Evolutionary conservation across 2,329 filamentous ascomycete species (phyloP).

Genomic region (Ophiostoma ulmi): DNA sequence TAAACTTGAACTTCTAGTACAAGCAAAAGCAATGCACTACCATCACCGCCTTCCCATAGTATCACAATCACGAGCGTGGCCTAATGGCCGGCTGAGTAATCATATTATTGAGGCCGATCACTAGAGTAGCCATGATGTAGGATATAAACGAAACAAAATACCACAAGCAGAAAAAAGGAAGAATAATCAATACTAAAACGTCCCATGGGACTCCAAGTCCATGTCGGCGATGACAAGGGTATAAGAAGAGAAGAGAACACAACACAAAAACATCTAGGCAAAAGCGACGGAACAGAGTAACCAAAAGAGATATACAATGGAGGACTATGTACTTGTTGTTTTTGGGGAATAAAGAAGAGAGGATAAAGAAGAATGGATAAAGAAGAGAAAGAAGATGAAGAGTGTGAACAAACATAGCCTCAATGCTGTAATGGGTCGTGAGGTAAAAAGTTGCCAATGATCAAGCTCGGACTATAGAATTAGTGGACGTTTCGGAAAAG

Average conservation of each 20-base stretch:
- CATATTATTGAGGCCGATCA: not conserved
- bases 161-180: not conserved
- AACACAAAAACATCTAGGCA: not conserved
- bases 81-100: not conserved
- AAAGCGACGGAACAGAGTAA: not conserved
- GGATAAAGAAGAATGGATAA: too few species aligned
- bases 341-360: not conserved
- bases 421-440: slow-evolving; percentile 54
- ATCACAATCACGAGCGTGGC: not conserved
- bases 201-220: slow-evolving; percentile 10
- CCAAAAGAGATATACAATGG: slow-evolving; percentile 3
- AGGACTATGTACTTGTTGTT: slow-evolving; percentile 2
- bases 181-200: not conserved
- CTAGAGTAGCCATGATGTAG: not conserved
- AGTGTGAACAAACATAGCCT: not conserved
- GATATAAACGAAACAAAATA: not conserved
- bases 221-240: not conserved
- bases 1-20: not conserved
- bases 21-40: not conserved
- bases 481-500: slow-evolving; percentile 30
- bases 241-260: not conserved
- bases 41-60: not conserved
- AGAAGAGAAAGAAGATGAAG: not conserved
- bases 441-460: slow-evolving; percentile 94
- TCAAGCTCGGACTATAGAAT: slow-evolving; percentile 71